Conservation (phyloP, 441 rosid genomes). For the Melastoma candidum region DNA sequence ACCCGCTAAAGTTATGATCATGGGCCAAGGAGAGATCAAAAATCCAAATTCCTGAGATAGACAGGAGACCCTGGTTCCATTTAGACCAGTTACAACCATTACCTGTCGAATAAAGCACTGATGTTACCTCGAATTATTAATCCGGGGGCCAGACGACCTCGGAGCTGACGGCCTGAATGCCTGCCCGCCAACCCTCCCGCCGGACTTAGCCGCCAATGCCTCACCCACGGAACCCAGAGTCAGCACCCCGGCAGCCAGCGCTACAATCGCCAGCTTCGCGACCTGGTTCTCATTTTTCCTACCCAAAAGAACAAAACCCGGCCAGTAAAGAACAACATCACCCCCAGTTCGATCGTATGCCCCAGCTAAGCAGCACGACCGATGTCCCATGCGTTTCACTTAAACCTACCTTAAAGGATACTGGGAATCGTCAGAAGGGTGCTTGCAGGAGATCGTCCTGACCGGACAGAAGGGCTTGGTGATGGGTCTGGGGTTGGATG, state of each 20-base stretch:
- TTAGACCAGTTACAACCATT: no score
- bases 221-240: constrained; percentile 63
- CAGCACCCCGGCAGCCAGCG: constrained; percentile 71
- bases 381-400: background rate
- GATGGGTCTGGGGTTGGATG: constrained; percentile 28
- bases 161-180: constrained; percentile 80
- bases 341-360: background rate
- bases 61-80: no score
- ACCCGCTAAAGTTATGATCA: background rate
- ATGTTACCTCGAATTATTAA: constrained; percentile 59
- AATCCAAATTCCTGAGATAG: no score
- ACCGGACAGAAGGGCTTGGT: constrained; percentile 15
- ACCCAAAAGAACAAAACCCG: background rate
- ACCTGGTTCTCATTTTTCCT: constrained; percentile 43
- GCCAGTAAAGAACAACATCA: constrained; percentile 1
- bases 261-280: constrained; percentile 60
- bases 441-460: constrained; percentile 28
- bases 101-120: no score
- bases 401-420: constrained; percentile 32
- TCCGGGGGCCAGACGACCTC: constrained; percentile 49
- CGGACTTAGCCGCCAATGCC: constrained; percentile 76
- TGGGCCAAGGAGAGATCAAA: no score
- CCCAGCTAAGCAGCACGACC: no score
- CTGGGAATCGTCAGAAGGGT: constrained; percentile 17
- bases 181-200: constrained; percentile 94